Percentiles rank a stretch among this genome's conserved stretches.
Evolutionary conservation across 2,329 filamentous ascomycete species (phyloP).

Genomic region (Pezicula rhizophila): DNA sequence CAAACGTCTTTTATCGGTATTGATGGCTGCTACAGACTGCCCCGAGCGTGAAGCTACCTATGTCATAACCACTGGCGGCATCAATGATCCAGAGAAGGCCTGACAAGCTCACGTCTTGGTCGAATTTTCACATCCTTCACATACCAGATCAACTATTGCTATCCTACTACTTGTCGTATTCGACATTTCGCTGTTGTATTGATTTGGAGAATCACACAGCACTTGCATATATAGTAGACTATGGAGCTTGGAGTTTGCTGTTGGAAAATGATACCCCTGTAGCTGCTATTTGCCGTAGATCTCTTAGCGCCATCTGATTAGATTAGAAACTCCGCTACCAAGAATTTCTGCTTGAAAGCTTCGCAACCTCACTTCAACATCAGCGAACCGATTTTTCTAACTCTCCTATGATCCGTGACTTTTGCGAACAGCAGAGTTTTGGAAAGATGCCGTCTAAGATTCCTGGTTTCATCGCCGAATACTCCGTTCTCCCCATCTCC

Average conservation of each 20-base stretch:
- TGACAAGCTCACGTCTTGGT: slow-evolving; percentile 24
- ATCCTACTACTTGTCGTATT: too few species aligned
- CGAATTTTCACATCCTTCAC: background rate
- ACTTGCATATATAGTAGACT: slow-evolving; percentile 6
- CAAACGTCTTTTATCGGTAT: background rate
- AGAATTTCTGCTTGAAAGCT: slow-evolving; percentile 16
- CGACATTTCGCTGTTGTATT: background rate
- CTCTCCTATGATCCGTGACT: background rate
- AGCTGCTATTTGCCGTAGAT: background rate
- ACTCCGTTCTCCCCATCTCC: slow-evolving; percentile 23
- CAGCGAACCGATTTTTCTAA: slow-evolving; percentile 1
- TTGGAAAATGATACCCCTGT: slow-evolving; percentile 12
- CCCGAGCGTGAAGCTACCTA: slow-evolving; percentile 65
- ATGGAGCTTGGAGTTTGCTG: slow-evolving; percentile 12
- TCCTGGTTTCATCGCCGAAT: slow-evolving; percentile 18
- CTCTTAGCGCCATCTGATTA: slow-evolving; percentile 19
- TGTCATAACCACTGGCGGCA: slow-evolving; percentile 63
- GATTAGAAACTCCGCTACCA: slow-evolving; percentile 17
- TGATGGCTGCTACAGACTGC: slow-evolving; percentile 43
- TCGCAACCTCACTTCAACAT: slow-evolving; percentile 3
- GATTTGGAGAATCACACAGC: background rate
- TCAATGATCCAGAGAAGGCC: slow-evolving; percentile 60
- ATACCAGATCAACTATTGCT: too few species aligned
- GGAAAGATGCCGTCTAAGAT: background rate
- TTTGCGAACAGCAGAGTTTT: background rate